phyloP scores from a whole-genome alignment of 371 early-diverging fungal species.

The Mucor mucedo region DNA sequence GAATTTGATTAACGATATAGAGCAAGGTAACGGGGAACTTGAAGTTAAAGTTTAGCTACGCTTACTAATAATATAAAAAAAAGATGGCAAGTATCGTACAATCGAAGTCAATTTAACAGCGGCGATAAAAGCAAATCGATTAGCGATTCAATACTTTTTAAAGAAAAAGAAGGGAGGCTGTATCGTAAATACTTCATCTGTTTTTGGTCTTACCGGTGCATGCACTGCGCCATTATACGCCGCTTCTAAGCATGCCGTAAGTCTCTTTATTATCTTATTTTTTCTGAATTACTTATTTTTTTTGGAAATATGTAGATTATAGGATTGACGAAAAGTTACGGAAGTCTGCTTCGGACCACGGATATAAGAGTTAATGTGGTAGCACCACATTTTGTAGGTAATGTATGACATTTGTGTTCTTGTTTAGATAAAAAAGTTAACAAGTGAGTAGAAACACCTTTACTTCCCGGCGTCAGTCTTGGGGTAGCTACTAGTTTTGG shows the following conservation, averaged over 20 bases:
- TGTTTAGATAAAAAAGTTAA: too few relatives aligned
- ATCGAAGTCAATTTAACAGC: constrained; percentile 71
- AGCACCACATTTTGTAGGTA: constrained; percentile 78
- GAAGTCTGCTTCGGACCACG: constrained; percentile 43
- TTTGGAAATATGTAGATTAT: constrained; percentile 43
- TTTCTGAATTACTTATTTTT: neutral
- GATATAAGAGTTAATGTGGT: constrained; percentile 77
- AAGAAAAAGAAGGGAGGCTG: constrained; percentile 61
- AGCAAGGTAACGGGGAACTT: constrained; percentile 24
- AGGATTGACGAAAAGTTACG: constrained; percentile 65
- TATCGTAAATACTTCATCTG: constrained; percentile 79
- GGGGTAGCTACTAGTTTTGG: constrained; percentile 25
- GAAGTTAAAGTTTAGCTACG: neutral
- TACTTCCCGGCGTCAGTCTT: constrained; percentile 24
- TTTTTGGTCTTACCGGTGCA: constrained; percentile 77
- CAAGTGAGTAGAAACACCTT: constrained; percentile 35
- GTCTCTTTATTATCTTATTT: neutral
- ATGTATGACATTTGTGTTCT: constrained; percentile 14
- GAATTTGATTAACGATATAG: constrained; percentile 42
- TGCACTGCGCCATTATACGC: constrained; percentile 75
- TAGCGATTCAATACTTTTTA: constrained; percentile 70
- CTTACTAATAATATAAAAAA: neutral
- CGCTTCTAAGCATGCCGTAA: constrained; percentile 80
- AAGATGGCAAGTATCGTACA: constrained; percentile 52
- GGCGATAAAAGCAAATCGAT: constrained; percentile 68